Base-by-base conservation (phyloP, 2,329 filamentous ascomycete genomes). In the Akanthomyces lecanii region DNA sequence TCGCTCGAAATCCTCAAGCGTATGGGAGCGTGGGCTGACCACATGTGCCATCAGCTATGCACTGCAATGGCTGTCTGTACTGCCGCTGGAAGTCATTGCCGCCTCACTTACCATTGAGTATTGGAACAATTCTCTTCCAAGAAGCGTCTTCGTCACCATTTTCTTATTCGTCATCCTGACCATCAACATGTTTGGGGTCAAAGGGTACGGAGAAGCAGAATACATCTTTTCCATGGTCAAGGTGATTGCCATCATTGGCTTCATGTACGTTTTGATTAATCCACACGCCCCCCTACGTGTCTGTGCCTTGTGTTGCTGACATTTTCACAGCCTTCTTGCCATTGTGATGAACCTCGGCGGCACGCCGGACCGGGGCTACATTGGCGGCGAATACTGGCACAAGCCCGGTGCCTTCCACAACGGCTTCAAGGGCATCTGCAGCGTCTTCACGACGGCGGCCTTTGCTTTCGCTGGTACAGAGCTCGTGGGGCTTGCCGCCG, bases 111-210 rank as follows among this genome's bases (percentile, higher is more conserved):
- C 92, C 0, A 87, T 96, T 61, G 82, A 87, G 38, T 96, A 90
- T 72, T 97, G 92, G 92, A 85, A 87, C 60, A 74, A 82, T 0
- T 67, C 75, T 38, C 75, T 92, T 62, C 83, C 86, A 33, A 86
- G 87, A 66, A 86, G 89, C 60, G 88, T 90, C 33, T 97, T 91
- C 77, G 91, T 97, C 30, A 85, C 90, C 48, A 79, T 97, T 50
- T 97, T 97, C 75, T 84, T 95, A 63, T 65, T 86, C 18, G 69
- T 89, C 61, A 94, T 97, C 68, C 82, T 96, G 51, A 69, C 76
- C 36, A 96, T 97, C 77, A 97, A 97, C 72, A 75, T 96, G 66
- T 95, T 94, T 70, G 92, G 92, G 57, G 89, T 97, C 66, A 90
- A 89, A 71, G 91, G 89, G 30, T 97, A 96, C 69, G 92, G 92